Percentiles rank a stretch among this genome's conserved stretches.
These are phyloP conservation scores for Polytrichum formosum DNA, from an alignment of 225 moss, liverwort and hornwort genomes.

Conservation along the genomic window DNA sequence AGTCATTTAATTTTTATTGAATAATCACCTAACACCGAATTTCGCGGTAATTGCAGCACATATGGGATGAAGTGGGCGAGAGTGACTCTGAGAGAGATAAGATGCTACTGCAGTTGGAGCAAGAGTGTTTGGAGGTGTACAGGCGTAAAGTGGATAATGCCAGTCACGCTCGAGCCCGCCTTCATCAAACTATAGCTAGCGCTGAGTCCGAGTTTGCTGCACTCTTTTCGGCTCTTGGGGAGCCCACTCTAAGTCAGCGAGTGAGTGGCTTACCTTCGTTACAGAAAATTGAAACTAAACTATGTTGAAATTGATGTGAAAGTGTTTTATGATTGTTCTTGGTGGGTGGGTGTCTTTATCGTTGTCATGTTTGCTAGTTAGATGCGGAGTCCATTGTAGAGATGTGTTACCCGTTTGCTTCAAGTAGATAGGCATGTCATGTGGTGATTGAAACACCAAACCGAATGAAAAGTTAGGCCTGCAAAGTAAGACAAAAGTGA, in stretches of 20 bases:
- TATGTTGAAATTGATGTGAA: too few species aligned
- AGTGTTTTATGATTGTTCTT: too few species aligned
- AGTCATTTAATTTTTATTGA: too few species aligned
- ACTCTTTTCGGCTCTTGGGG: conserved; percentile 53
- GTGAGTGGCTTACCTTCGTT: conserved; percentile 18
- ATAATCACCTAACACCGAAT: too few species aligned
- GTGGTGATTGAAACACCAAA: too few species aligned
- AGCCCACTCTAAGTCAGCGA: conserved; percentile 41
- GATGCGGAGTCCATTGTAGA: too few species aligned
- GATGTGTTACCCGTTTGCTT: too few species aligned
- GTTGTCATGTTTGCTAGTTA: background rate
- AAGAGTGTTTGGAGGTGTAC: conserved; percentile 63
- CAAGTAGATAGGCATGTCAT: too few species aligned
- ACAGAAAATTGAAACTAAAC: too few species aligned
- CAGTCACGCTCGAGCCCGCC: conserved; percentile 45
- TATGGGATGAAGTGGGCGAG: conserved; percentile 69
- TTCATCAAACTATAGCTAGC: conserved; percentile 56
- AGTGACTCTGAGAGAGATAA: conserved; percentile 57
- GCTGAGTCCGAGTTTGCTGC: conserved; percentile 52
- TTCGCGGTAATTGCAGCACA: conserved; percentile 42
- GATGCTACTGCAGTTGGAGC: conserved; percentile 68
- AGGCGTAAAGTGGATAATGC: conserved; percentile 63
- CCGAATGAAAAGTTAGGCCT: too few species aligned
- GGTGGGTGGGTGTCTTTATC: too few species aligned
- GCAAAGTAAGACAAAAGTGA: too few species aligned